Base-by-base conservation (phyloP, 2,329 filamentous ascomycete species). In the Arthrobotrys megalospora region DNA sequence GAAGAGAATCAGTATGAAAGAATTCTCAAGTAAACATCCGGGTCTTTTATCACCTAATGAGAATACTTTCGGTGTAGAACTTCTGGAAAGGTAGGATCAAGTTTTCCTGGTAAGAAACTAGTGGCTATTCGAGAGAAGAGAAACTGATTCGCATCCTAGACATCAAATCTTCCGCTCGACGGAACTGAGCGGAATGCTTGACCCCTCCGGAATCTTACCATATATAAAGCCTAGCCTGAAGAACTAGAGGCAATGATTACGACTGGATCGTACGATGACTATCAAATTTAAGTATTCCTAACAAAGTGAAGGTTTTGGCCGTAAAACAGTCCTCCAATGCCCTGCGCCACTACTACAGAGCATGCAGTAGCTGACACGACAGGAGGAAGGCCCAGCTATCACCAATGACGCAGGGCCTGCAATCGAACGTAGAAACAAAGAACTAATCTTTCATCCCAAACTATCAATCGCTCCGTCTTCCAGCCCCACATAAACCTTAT, bases 401-500 rank as follows among this genome's bases (percentile, higher is more conserved):
- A 28, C 2, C 24, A 28, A 5, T 28, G n/a, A 28, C 24, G 2
- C 5, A 28, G 24, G 5, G 24, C 24, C 24, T 5, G n/a, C n/a
- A n/a, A n/a, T n/a, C n/a, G n/a, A 28, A 28, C 4, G 12, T 1
- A 47, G 60, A 43, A 38, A 41, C 34, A 7, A 41, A 21, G 6
- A n/a, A 28, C 24, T 16, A 28, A 2, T 21, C 38, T 21, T 14
- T 24, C 28, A 45, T 3, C 60, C 67, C n/a, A 78, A 24, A 28
- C 3, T 64, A 34, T 67, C 67, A 19, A 92, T 91, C 11, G 86
- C 87, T 3, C 92, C 92, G 83, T 93, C 92, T 50, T 91, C 89
- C 89, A 96, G 92, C 45, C 96, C 96, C 85, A 98, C 98, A 86
- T 98, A 99, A 28, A 93, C 94, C 34, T 93, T 94, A 14, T 97